Evolutionary conservation across 495 filamentous ascomycete genomes (phyloP), one percentile per base, ranked within the genome.

Genomic region (Chlorociboria aeruginascens): DNA sequence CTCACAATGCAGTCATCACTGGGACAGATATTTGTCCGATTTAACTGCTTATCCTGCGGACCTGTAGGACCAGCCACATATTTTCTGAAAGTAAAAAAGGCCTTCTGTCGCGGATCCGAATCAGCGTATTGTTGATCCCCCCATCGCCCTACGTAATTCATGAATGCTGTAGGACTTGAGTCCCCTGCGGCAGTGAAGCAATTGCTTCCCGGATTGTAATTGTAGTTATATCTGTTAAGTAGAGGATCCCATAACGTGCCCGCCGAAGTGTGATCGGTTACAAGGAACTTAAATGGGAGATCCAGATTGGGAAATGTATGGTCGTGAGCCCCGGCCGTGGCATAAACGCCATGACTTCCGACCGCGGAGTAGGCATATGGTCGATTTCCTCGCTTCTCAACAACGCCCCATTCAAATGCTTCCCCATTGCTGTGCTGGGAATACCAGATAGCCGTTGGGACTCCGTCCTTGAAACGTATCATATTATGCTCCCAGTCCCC

Each of bases 401-500:
- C 77, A 0, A 85, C 89, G 34, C 81, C 69, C 64, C 84, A 98
- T 17, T 75, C 79, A 50, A 89, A 96, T 0, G 90, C 86, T 53
- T 85, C 79, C 11, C 92, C 92, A 29, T 81, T 83, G 14, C 79
- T 77, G 57, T 98, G 92, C 57, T 96, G 87, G 49, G 83, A 89
- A 55, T 92, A 80, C 64, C 88, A 96, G 37, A 97, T 75, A 7
- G 77, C 73, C 43, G 84, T 78, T 3, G 92, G 92, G 46, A 75
- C 65, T 33, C 92, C 92, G 43, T 93, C 56, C 51, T 88, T 69
- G 59, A 96, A 98, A n/a, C 92, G 81, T n/a, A 95, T 69, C 52
- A 94, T 78, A 41, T 82, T 87, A 60, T 98, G 92, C 64, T 96
- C 92, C 92, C 92, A 98, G 53, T 98, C 92, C 32, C 92, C 92